Evolutionary conservation across 768 basidiomycete genomes (phyloP).

Genomic region (Auriscalpium vulgare): DNA sequence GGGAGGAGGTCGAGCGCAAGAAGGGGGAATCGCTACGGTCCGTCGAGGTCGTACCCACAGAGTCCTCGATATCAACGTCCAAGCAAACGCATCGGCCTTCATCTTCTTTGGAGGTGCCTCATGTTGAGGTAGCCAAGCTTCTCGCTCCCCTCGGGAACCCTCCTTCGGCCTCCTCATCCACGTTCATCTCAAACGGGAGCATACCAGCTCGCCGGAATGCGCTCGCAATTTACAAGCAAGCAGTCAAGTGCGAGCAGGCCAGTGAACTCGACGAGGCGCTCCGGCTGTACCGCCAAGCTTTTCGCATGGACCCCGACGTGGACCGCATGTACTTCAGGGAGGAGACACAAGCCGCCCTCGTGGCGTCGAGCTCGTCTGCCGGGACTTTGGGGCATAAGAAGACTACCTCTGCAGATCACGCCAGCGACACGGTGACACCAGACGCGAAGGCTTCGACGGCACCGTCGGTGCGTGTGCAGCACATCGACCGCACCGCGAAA

Average conservation of each 20-base stretch:
- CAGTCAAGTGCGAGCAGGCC: constrained; percentile 65
- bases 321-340: constrained; percentile 61
- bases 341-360: constrained; percentile 5
- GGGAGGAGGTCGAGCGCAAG: constrained; percentile 45
- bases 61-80: neutral
- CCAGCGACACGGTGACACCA: neutral
- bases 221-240: constrained; percentile 58
- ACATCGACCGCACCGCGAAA: constrained; percentile 22
- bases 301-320: constrained; percentile 68
- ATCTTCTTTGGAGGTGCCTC: neutral
- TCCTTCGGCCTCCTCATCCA: neutral
- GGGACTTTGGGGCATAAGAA: neutral
- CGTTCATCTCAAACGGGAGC: neutral
- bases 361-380: neutral
- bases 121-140: neutral
- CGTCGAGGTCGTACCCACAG: neutral
- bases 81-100: constrained; percentile 5
- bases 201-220: constrained; percentile 37
- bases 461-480: constrained; percentile 3
- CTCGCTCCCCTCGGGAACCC: neutral
- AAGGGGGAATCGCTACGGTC: neutral
- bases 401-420: neutral
- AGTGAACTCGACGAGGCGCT: constrained; percentile 74
- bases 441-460: constrained; percentile 8
- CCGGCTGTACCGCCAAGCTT: constrained; percentile 69